These are phyloP conservation scores for Globisporangium cylindrosporum DNA, from an alignment of 352 stramenopile genomes.

Conservation along the genomic window DNA sequence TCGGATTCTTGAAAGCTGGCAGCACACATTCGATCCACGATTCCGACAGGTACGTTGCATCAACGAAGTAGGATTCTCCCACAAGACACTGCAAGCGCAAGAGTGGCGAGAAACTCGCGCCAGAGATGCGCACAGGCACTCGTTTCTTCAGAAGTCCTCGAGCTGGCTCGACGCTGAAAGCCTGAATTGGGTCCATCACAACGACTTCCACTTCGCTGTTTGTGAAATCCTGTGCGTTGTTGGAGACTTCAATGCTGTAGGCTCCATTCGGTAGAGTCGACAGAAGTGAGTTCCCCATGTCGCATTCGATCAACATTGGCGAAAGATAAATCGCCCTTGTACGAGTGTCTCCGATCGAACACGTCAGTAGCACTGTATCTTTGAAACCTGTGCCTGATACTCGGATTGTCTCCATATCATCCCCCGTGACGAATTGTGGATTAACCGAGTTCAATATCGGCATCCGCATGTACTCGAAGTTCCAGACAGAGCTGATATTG, in stretches of 20 bases:
- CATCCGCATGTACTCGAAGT: not conserved
- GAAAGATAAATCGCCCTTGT: conserved; percentile 31
- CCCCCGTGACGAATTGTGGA: conserved; percentile 15
- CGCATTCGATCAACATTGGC: conserved; percentile 25
- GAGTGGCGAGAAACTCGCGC: conserved; percentile 19
- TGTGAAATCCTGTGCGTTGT: conserved; percentile 92
- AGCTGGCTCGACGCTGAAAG: conserved; percentile 21
- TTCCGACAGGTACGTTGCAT: conserved; percentile 22
- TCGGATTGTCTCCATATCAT: conserved; percentile 13
- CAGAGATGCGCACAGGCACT: conserved; percentile 25
- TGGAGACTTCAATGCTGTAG: conserved; percentile 81
- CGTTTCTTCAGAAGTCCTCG: conserved; percentile 20
- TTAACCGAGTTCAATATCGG: conserved; percentile 6
- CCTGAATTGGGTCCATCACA: conserved; percentile 22
- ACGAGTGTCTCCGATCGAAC: conserved; percentile 22
- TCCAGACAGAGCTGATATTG: not conserved
- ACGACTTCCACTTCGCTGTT: conserved; percentile 75
- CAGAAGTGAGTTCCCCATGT: conserved; percentile 12
- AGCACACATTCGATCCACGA: conserved; percentile 35
- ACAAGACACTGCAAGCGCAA: conserved; percentile 36
- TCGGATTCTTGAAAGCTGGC: conserved; percentile 16
- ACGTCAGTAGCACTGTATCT: conserved; percentile 36
- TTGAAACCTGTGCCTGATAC: conserved; percentile 36
- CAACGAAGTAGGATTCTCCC: conserved; percentile 29
- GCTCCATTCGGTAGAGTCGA: conserved; percentile 13